These are phyloP conservation scores for Blepharisma stoltei DNA, from an alignment of 73 alveolate species.

Conservation along the genomic window DNA sequence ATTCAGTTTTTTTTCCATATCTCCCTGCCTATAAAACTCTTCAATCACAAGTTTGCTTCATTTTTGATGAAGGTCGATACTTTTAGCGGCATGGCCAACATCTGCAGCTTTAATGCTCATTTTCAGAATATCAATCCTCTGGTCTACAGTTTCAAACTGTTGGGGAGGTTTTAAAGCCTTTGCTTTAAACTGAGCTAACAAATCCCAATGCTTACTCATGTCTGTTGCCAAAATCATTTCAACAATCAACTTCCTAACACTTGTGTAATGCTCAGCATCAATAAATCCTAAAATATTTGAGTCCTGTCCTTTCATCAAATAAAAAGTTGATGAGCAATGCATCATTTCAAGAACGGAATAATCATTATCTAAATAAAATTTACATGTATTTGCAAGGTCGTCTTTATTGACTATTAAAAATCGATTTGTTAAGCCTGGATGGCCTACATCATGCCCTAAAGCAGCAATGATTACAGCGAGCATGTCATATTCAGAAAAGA, in stretches of 20 bases:
- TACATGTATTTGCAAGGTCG: slow-evolving; percentile 50
- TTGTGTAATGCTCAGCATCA: not conserved
- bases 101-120: slow-evolving; percentile 31
- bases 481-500: slow-evolving; percentile 8
- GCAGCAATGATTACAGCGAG: slow-evolving; percentile 30
- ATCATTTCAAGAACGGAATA: slow-evolving; percentile 34
- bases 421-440: slow-evolving; percentile 67
- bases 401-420: slow-evolving; percentile 48
- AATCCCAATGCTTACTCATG: slow-evolving; percentile 14
- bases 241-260: not conserved
- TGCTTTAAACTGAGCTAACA: not conserved
- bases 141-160: not conserved
- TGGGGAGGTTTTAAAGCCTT: not conserved
- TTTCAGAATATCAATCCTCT: slow-evolving; percentile 7
- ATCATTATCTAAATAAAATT: slow-evolving; percentile 45
- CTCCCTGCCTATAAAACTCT: slow-evolving; percentile 44
- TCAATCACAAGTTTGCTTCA: slow-evolving; percentile 37
- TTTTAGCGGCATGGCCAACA: slow-evolving; percentile 43
- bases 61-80: slow-evolving; percentile 21
- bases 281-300: not conserved
- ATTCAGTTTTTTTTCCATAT: slow-evolving; percentile 33
- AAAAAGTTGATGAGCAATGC: slow-evolving; percentile 23
- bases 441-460: slow-evolving; percentile 60
- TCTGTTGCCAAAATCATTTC: slow-evolving; percentile 24
- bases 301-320: not conserved